Conservation (phyloP, 768 basidiomycete species). For the Suillus fuscotomentosus region DNA sequence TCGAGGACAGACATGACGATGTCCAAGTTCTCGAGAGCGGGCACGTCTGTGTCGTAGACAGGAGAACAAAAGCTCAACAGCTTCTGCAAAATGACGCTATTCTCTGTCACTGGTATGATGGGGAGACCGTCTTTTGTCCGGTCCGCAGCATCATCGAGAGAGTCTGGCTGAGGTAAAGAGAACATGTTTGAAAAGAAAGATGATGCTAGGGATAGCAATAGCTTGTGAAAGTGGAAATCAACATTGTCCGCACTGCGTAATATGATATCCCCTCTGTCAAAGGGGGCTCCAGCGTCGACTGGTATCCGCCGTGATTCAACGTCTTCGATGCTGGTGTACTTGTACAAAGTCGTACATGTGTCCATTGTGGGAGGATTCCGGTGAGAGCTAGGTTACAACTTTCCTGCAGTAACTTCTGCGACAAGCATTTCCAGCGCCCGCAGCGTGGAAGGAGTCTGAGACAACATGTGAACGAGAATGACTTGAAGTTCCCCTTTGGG, state of each 20-base stretch:
- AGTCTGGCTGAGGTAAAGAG: slow-evolving; percentile 43
- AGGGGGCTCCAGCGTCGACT: slow-evolving; percentile 37
- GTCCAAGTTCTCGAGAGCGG: slow-evolving; percentile 36
- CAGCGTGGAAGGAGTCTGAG: not conserved
- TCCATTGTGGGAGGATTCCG: slow-evolving; percentile 4
- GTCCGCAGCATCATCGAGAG: slow-evolving; percentile 26
- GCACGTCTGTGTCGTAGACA: slow-evolving; percentile 34
- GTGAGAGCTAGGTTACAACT: slow-evolving; percentile 1
- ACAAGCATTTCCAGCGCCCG: not conserved
- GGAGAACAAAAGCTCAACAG: slow-evolving; percentile 51
- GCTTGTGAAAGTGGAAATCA: slow-evolving; percentile 53
- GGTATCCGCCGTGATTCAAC: slow-evolving; percentile 11
- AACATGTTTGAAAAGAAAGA: slow-evolving; percentile 59
- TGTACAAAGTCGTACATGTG: not conserved
- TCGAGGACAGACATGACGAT: slow-evolving; percentile 42
- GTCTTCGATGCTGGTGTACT: slow-evolving; percentile 3
- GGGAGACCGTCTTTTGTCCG: slow-evolving; percentile 35
- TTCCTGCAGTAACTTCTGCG: not conserved
- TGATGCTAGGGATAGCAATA: slow-evolving; percentile 54
- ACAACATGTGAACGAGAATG: too few species aligned
- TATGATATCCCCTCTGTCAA: slow-evolving; percentile 54
- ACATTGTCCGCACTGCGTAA: slow-evolving; percentile 52
- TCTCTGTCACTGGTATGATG: slow-evolving; percentile 49
- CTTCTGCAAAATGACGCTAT: slow-evolving; percentile 37
- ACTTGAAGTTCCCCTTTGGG: not conserved